Evolutionary conservation across 768 basidiomycete species (phyloP), one percentile per base, ranked within the genome.

Genomic region (Termitomyces sp.): DNA sequence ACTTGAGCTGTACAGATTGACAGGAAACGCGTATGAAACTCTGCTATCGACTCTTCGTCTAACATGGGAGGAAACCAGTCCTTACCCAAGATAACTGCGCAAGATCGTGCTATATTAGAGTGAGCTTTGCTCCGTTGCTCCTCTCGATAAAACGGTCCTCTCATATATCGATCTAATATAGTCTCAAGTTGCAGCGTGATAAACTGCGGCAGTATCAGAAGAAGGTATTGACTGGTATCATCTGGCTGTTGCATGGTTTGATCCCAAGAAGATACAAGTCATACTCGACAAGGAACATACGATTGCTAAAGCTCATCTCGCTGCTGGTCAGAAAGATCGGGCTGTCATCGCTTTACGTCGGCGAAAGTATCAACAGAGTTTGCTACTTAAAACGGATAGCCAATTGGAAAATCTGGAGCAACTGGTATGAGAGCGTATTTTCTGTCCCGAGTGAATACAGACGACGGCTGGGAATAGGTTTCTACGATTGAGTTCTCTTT

Each of bases 71-170:
- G 71, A 66, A 81, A 76, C 62, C 87, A 90, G 70, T 91, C 90
- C 38, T 71, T 79, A 35, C 93, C 92, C 49, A 97, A 91, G 78
- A 85, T 99, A 61, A 98, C 97, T 20, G 76, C 84, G 30, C 95
- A 95, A 67, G 97, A 99, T 72, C 84, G 88, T 62, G 96, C 97
- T 45, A 90, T 99, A 60, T 82, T 99, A 59, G 96, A 98, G 96
- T 98, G 62, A 70, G 91, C 80, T 56, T 59, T 47, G 40, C 10
- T 48, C 63, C 54, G 38, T 63, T 38, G 11, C 11, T 48, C 63
- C 54, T 38, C 63, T 36, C 10, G 41, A 54, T 51, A 40, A 49
- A 60, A 55, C 41, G 26, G 54, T 62, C 49, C 58, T 62, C 51
- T 47, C 44, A 41, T 55, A 44, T 40, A 40, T 52, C 40, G 35